Evolutionary conservation across 2,329 filamentous ascomycete genomes (phyloP), one percentile per base, ranked within the genome.

Genomic region (Aspergillus sp.): DNA sequence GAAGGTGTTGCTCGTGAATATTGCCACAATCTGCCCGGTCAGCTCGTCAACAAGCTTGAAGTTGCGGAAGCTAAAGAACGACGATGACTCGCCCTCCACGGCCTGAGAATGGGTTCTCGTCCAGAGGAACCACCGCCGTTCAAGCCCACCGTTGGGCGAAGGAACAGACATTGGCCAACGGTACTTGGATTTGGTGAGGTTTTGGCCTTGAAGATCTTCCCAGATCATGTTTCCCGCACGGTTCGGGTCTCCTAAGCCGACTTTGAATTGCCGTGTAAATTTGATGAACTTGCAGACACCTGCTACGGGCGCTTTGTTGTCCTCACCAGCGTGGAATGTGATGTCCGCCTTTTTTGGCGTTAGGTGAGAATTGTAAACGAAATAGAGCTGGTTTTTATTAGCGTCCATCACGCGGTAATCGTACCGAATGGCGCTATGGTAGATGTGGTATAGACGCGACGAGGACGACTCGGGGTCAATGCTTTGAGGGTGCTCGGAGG

Each of bases 11-110:
- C 64, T 66, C 12, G 66, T 68, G 48, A 73, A 74, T 1, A 71
- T 64, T 0, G 71, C 73, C 3, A 73, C 44, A 2, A 73, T 51
- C 30, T 65, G 62, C 8, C 63, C 60, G 2, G 59, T 70, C 8
- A 60, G 55, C 49, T 71, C 68, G 17, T 75, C 66, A 15, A 74
- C 60, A n/a, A 76, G 57, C 54, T 76, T 73, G 57, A 66, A 68
- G 52, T 71, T 74, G 17, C 60, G 62, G 3, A 48, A 43, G 30
- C 64, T 67, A 20, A 67, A 59, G n/a, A 39, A 53, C 8, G 54
- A 59, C 12, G 65, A 64, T n/a, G 53, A 63, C 5, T 62, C 61
- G n/a, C 60, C 63, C 20, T 62, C 65, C 8, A 71, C 58, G 3
- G 68, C 71, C n/a, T 69, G 64, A 7, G 60, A 62, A 32, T 63